A percentile compares a stretch with the other conserved stretches of the same genome.
Evolutionary conservation across 2,329 filamentous ascomycete species (phyloP).

Genomic region (Lachnellula occidentalis): DNA sequence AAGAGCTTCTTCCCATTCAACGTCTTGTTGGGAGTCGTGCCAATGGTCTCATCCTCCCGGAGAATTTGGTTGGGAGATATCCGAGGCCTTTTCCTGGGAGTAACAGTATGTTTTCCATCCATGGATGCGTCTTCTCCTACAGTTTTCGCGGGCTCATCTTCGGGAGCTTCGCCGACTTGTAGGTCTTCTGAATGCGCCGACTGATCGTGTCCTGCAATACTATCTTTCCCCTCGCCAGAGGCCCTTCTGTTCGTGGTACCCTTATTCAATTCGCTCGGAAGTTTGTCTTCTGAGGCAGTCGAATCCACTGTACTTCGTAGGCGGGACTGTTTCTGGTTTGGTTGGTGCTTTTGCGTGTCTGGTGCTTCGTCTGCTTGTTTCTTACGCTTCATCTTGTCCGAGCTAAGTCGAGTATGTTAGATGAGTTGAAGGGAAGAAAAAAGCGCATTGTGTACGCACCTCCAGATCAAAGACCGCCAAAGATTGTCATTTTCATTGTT

Average conservation of each 20-base stretch:
- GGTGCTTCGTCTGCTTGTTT: conserved; percentile 8
- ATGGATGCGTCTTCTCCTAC: not conserved
- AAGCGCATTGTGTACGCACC: not conserved
- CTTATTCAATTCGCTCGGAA: not conserved
- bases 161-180: not conserved
- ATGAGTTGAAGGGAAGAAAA: not conserved
- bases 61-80: not conserved
- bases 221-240: not conserved
- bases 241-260: not conserved
- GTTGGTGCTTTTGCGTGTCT: conserved; percentile 9
- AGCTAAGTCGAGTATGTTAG: not conserved
- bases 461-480: not conserved
- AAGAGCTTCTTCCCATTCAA: conserved; percentile 24
- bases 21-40: conserved; percentile 19
- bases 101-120: not conserved
- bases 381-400: conserved; percentile 18
- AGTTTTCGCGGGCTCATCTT: not conserved
- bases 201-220: not conserved
- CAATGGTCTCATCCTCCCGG: conserved; percentile 3
- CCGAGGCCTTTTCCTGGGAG: conserved; percentile 4
- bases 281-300: not conserved
- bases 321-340: conserved; percentile 12
- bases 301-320: conserved; percentile 1
- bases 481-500: not conserved
- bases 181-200: not conserved